Evolutionary conservation across 148 eudicot species (phyloP).

Genomic region (Bassia scoparia): DNA sequence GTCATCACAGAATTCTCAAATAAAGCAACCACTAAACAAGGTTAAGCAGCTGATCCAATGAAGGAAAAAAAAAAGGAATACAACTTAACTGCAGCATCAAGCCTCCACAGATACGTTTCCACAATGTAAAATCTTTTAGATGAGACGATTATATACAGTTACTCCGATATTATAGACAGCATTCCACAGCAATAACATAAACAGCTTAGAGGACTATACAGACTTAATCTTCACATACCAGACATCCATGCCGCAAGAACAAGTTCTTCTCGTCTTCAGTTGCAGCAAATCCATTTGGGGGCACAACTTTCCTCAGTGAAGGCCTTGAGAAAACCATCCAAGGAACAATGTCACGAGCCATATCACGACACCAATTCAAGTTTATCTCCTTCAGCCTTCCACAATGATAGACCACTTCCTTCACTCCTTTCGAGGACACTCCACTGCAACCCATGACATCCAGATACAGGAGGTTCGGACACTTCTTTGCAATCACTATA

Average conservation of each 20-base stretch:
- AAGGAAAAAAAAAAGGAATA: neutral
- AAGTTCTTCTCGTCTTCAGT: slow-evolving; percentile 31
- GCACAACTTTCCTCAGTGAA: slow-evolving; percentile 48
- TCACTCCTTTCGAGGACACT: slow-evolving; percentile 38
- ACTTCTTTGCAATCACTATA: slow-evolving; percentile 41
- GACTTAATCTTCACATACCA: slow-evolving; percentile 34
- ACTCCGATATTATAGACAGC: slow-evolving; percentile 5
- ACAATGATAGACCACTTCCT: slow-evolving; percentile 39
- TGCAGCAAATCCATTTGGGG: slow-evolving; percentile 28
- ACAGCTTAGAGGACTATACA: slow-evolving; percentile 18
- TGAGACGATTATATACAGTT: neutral
- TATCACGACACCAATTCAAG: slow-evolving; percentile 40
- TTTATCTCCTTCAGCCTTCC: slow-evolving; percentile 49
- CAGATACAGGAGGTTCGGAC: slow-evolving; percentile 40
- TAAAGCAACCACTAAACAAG: neutral
- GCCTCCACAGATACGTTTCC: neutral
- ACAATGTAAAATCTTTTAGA: neutral
- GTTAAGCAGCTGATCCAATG: neutral
- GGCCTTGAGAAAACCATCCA: slow-evolving; percentile 52
- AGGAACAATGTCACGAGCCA: slow-evolving; percentile 28
- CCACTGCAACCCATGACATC: slow-evolving; percentile 47
- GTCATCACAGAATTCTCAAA: neutral
- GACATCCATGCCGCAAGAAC: slow-evolving; percentile 56
- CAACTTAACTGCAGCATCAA: neutral
- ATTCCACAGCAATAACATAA: slow-evolving; percentile 8